Conservation (phyloP, 2,329 filamentous ascomycete species). For the Fusarium sp. region DNA sequence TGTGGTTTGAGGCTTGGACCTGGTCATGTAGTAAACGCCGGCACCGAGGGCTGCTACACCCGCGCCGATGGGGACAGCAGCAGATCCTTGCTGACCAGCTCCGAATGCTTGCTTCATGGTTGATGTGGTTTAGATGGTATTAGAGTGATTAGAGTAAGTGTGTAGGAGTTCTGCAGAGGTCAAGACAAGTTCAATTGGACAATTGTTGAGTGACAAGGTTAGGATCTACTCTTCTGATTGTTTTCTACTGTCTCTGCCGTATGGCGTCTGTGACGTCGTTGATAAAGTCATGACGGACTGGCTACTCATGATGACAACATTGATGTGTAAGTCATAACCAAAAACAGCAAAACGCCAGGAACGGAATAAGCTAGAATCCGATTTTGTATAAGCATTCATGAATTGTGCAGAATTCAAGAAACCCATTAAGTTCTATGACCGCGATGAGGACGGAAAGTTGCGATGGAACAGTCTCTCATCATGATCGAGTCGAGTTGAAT, state of each 20-base stretch:
- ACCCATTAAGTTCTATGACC: conserved; percentile 1
- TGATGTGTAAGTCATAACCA: conserved; percentile 31
- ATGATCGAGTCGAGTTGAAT: conserved; percentile 18
- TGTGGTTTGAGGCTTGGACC: conserved; percentile 24
- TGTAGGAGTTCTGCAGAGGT: neutral
- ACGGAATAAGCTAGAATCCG: conserved; percentile 23
- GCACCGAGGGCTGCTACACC: conserved; percentile 46
- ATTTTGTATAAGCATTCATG: neutral
- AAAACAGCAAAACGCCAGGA: conserved; percentile 20
- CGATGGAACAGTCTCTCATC: conserved; percentile 22
- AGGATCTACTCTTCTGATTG: neutral
- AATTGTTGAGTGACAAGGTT: conserved; percentile 6
- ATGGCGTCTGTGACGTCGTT: conserved; percentile 40
- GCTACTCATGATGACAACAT: conserved; percentile 47
- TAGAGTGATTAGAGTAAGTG: neutral
- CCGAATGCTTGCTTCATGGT: conserved; percentile 41
- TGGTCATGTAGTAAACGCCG: conserved; percentile 44
- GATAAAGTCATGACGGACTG: conserved; percentile 40
- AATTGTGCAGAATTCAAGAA: neutral
- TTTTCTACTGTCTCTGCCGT: conserved; percentile 24
- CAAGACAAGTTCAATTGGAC: conserved; percentile 10
- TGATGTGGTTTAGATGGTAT: conserved; percentile 2
- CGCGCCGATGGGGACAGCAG: conserved; percentile 34
- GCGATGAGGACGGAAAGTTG: conserved; percentile 19
- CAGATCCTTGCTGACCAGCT: conserved; percentile 39